Evolutionary conservation across 768 basidiomycete species (phyloP).

Genomic region (Mycena olivaceomarginata): DNA sequence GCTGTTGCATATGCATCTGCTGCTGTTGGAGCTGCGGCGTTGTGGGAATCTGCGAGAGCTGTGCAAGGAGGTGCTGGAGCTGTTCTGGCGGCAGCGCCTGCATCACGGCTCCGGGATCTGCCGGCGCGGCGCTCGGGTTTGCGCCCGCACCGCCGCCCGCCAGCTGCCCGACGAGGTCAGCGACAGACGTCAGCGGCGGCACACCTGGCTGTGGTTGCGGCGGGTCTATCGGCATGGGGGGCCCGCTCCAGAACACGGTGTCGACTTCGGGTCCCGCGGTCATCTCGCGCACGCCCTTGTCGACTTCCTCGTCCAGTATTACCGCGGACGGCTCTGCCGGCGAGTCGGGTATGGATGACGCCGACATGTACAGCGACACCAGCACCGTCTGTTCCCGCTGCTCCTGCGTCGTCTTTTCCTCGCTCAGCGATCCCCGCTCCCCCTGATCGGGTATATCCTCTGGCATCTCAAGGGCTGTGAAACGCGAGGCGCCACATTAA

Average conservation of each 20-base stretch:
- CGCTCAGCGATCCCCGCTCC: slow-evolving; percentile 79
- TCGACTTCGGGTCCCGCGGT: slow-evolving; percentile 82
- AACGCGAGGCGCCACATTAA: not conserved
- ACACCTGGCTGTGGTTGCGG: slow-evolving; percentile 28
- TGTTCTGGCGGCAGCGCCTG: slow-evolving; percentile 74
- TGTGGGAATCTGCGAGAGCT: slow-evolving; percentile 52
- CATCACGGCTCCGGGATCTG: slow-evolving; percentile 57
- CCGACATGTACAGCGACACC: slow-evolving; percentile 83
- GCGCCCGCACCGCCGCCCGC: slow-evolving; percentile 58
- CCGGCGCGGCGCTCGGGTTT: slow-evolving; percentile 55
- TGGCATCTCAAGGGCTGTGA: slow-evolving; percentile 79
- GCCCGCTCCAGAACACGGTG: slow-evolving; percentile 77
- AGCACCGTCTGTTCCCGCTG: slow-evolving; percentile 87
- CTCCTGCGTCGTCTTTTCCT: slow-evolving; percentile 83
- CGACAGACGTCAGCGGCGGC: slow-evolving; percentile 69
- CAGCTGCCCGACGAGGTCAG: slow-evolving; percentile 82
- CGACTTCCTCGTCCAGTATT: slow-evolving; percentile 82
- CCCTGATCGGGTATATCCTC: slow-evolving; percentile 67
- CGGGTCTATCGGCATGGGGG: slow-evolving; percentile 50
- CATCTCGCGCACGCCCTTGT: slow-evolving; percentile 79
- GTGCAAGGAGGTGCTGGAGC: slow-evolving; percentile 74
- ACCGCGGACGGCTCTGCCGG: slow-evolving; percentile 80
- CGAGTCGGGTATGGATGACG: slow-evolving; percentile 85
- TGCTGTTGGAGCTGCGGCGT: slow-evolving; percentile 31
- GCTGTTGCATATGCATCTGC: slow-evolving; percentile 26